A percentile compares a stretch with the other conserved stretches of the same genome.
phyloP scores from a whole-genome alignment of 768 basidiomycete species.

The Auricularia sp. region DNA sequence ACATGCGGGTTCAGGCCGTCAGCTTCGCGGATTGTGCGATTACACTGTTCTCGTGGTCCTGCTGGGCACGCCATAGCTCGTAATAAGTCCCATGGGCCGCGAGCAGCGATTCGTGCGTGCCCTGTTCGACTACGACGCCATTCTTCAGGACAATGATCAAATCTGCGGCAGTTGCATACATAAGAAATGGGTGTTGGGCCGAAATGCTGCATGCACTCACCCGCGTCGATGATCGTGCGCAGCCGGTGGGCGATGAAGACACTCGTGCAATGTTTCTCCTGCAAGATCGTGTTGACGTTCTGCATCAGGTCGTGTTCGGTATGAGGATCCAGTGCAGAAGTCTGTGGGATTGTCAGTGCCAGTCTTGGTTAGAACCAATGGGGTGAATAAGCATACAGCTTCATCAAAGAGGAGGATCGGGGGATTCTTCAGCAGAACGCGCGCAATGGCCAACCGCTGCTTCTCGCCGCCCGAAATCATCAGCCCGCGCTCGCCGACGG shows the following conservation, averaged over 20 bases:
- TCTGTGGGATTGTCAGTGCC: conserved; percentile 35
- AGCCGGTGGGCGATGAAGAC: conserved; percentile 95
- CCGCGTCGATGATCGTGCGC: conserved; percentile 84
- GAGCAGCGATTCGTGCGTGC: conserved; percentile 83
- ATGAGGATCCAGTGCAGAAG: conserved; percentile 89
- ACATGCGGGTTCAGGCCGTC: not conserved
- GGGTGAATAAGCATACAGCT: conserved; percentile 47
- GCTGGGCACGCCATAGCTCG: conserved; percentile 74
- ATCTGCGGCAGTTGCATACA: conserved; percentile 34
- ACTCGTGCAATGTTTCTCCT: conserved; percentile 75
- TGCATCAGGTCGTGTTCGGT: conserved; percentile 93
- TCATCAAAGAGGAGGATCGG: conserved; percentile 97
- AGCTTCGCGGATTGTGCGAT: not conserved
- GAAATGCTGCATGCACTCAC: conserved; percentile 26
- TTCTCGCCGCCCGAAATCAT: conserved; percentile 99
- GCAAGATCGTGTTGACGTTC: conserved; percentile 73
- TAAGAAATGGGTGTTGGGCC: not conserved
- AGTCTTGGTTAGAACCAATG: too few species aligned
- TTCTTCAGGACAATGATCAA: conserved; percentile 88
- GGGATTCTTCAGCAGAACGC: conserved; percentile 88
- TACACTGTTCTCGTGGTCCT: conserved; percentile 2
- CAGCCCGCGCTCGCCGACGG: conserved; percentile 90
- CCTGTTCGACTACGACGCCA: conserved; percentile 86
- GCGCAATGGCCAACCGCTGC: conserved; percentile 88
- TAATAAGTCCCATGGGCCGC: conserved; percentile 58